Percentiles rank a stretch among this genome's conserved stretches.
Evolutionary conservation across 768 basidiomycete genomes (phyloP).

Genomic region (Lactarius indigo): DNA sequence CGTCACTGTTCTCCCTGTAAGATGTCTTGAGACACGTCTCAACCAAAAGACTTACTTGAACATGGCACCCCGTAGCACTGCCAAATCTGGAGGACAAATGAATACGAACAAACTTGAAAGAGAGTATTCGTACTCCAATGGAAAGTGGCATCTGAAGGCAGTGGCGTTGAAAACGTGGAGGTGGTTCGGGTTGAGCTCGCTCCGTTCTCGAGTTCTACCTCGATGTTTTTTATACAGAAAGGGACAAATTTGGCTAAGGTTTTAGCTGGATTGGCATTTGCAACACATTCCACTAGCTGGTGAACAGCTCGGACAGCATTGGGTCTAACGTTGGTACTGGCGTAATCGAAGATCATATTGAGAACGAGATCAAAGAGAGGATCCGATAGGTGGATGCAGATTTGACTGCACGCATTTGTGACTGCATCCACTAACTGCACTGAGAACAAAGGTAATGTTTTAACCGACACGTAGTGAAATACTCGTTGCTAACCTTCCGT

Average conservation of each 20-base stretch:
- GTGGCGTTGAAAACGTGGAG: conserved; percentile 54
- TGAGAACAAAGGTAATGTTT: conserved; percentile 29
- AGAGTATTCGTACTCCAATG: conserved; percentile 67
- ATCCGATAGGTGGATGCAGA: conserved; percentile 71
- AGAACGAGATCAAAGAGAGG: conserved; percentile 75
- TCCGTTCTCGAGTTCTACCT: conserved; percentile 76
- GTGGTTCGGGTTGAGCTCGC: conserved; percentile 75
- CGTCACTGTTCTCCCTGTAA: conserved; percentile 38
- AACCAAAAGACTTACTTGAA: conserved; percentile 57
- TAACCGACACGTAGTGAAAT: neutral
- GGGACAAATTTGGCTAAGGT: conserved; percentile 76
- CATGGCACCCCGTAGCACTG: conserved; percentile 74
- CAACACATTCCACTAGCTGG: conserved; percentile 80
- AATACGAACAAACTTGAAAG: neutral
- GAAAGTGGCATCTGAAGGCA: conserved; percentile 79
- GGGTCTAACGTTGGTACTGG: conserved; percentile 72
- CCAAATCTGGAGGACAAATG: conserved; percentile 50
- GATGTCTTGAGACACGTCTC: neutral
- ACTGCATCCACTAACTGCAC: conserved; percentile 77
- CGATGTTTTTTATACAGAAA: conserved; percentile 67
- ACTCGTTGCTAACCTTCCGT: conserved; percentile 49
- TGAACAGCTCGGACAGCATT: conserved; percentile 87
- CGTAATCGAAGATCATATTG: conserved; percentile 81
- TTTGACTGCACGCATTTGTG: conserved; percentile 69
- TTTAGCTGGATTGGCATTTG: conserved; percentile 74